These are phyloP conservation scores for Chlorella sp. DNA, from an alignment of 139 green algal genomes.

Conservation along the genomic window DNA sequence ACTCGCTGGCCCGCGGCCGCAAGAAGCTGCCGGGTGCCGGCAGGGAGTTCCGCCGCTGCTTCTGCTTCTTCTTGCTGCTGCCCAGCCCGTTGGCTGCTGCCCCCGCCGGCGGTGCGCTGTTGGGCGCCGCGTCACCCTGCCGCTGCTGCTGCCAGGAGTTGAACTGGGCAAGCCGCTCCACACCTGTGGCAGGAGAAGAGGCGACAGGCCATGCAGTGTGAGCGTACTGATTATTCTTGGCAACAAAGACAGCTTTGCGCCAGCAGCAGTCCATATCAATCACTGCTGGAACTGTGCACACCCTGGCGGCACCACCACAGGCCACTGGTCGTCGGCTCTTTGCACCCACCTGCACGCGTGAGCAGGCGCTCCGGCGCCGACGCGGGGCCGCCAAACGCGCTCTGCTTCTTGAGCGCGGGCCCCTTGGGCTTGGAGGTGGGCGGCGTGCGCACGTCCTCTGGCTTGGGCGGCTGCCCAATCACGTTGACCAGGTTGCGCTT, in stretches of 20 bases:
- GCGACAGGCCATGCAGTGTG: too few species aligned
- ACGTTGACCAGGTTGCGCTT: slow-evolving; percentile 82
- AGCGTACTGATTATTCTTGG: too few species aligned
- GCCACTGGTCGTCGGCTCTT: too few species aligned
- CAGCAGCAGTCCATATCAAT: too few species aligned
- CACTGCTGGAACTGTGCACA: too few species aligned
- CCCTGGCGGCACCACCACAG: too few species aligned
- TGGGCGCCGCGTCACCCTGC: background rate
- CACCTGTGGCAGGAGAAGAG: too few species aligned
- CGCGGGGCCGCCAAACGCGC: background rate
- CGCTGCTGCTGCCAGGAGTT: background rate
- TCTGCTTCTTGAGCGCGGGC: slow-evolving; percentile 47
- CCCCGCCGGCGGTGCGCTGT: background rate
- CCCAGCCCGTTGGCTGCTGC: background rate
- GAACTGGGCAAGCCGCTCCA: background rate
- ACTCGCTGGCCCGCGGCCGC: background rate
- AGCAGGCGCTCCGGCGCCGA: slow-evolving; percentile 22
- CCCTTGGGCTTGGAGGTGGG: slow-evolving; percentile 73
- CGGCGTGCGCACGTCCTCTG: slow-evolving; percentile 79
- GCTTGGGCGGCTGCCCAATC: slow-evolving; percentile 69
- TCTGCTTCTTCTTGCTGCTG: background rate
- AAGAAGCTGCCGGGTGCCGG: slow-evolving; percentile 9
- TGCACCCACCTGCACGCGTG: slow-evolving; percentile 11
- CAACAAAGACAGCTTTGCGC: too few species aligned
- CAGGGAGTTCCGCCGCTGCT: slow-evolving; percentile 11